A percentile compares a stretch with the other conserved stretches of the same genome.
Conservation (phyloP, 768 basidiomycete genomes). For the Podaxis carcinomalis region DNA sequence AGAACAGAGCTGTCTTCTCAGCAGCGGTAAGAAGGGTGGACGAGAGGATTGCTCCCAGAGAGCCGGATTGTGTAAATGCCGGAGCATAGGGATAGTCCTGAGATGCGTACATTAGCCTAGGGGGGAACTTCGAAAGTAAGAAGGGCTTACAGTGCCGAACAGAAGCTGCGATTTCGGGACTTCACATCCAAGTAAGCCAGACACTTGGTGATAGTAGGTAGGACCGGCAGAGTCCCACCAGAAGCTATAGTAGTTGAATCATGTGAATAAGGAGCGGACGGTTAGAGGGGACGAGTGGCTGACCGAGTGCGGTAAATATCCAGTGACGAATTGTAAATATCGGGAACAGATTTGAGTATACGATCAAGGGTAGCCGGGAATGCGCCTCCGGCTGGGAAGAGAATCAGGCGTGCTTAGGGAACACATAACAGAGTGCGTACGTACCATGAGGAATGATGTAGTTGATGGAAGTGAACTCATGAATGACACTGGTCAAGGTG, state of each 20-base stretch:
- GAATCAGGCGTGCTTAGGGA: background rate
- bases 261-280: background rate
- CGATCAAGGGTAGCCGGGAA: conserved; percentile 32
- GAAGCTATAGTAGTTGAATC: conserved; percentile 17
- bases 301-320: conserved; percentile 27
- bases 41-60: conserved; percentile 17
- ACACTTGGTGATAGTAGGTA: conserved; percentile 30
- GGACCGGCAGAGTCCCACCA: conserved; percentile 37
- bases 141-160: conserved; percentile 27
- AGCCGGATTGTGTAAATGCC: conserved; percentile 17
- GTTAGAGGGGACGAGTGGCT: background rate
- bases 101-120: background rate
- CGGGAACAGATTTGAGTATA: conserved; percentile 25
- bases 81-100: conserved; percentile 29
- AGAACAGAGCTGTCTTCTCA: conserved; percentile 19
- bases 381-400: conserved; percentile 25
- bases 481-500: conserved; percentile 23
- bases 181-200: conserved; percentile 26
- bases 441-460: conserved; percentile 31
- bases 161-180: conserved; percentile 29
- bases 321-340: conserved; percentile 29
- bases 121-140: background rate
- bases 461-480: conserved; percentile 30
- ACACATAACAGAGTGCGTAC: conserved; percentile 12
- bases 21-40: conserved; percentile 18